Percentiles rank a stretch among this genome's conserved stretches.
phyloP scores from a whole-genome alignment of 176 grass and related monocot species.

The Themeda triandra region DNA sequence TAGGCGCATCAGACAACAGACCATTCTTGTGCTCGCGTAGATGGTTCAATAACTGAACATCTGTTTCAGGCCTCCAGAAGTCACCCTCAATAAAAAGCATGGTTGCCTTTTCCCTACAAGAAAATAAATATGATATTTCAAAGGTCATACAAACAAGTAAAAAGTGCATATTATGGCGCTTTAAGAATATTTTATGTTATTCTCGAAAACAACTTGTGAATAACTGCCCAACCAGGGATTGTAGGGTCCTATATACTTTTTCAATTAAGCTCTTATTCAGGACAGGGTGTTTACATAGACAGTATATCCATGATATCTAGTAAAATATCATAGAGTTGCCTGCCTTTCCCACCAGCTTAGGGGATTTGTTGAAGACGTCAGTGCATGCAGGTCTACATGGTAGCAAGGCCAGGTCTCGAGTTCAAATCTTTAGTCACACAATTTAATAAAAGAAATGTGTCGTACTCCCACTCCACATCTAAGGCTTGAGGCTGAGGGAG shows the following conservation, averaged over 20 bases:
- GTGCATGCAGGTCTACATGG: not conserved
- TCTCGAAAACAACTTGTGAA: not conserved
- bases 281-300: not conserved
- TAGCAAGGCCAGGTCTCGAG: not conserved
- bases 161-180: not conserved
- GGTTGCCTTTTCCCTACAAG: slow-evolving; percentile 35
- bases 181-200: not conserved
- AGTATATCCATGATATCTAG: not conserved
- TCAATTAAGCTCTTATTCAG: not conserved
- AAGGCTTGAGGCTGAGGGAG: not conserved
- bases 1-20: slow-evolving; percentile 40
- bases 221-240: not conserved
- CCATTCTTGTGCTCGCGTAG: slow-evolving; percentile 39
- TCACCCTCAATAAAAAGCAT: slow-evolving; percentile 84
- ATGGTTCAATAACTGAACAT: slow-evolving; percentile 50
- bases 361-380: not conserved
- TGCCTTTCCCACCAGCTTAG: not conserved
- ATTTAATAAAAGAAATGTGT: not conserved
- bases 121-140: not conserved
- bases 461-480: not conserved
- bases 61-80: slow-evolving; percentile 46
- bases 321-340: not conserved
- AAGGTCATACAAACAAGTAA: not conserved
- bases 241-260: not conserved
- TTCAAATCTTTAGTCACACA: not conserved